Base-by-base conservation (phyloP, 352 stramenopile genomes). In the Aphanomyces euteiches region DNA sequence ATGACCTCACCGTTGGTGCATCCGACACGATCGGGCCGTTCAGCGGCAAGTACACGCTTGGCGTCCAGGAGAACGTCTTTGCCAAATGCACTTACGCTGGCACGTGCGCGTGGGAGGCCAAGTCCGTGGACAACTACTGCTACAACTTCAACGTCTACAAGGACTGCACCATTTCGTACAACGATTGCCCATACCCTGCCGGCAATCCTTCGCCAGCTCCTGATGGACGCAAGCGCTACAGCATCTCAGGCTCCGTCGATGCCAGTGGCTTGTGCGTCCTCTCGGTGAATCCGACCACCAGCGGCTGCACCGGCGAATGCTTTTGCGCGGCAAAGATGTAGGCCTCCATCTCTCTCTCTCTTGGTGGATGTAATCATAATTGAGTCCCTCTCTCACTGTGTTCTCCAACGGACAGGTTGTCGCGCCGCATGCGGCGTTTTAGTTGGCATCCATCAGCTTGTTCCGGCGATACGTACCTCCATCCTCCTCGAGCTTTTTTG, bases 61-160 rank as follows among this genome's bases (percentile, higher is more conserved):
- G 50, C 17, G 50, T 58, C 50, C 50, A 58, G 17, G 50, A 58
- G 17, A 58, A 58, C 50, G 50, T 58, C 7, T 58, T 58, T 36
- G 50, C 50, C 50, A 58, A 58, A 21, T 58, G 50, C 50, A 3
- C 50, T 2, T 58, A 58, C 50, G 50, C 50, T 8, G 50, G 50
- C 50, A 58, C 50, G 15, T 58, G 50, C 17, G 50, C 50, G 50
- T 58, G 50, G 50, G 50, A 58, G 15, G 21, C 1, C 50, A 58
- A 58, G 50, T 58, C 50, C 8, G 50, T 21, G 7, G 50, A 58
- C 50, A 58, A 58, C 50, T 58, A 58, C 17, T 58, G 50, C 50
- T 58, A 58, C 50, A 58, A 58, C 50, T 58, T 58, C 15, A 58
- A 21, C 50, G 50, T 58, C 7, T 17, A 58, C 50, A 19, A 58